Percentiles rank a stretch among this genome's conserved stretches.
Evolutionary conservation across 1,284 basidiomycete genomes (phyloP).

Genomic region (Pseudomicrostroma phylloplanum): DNA sequence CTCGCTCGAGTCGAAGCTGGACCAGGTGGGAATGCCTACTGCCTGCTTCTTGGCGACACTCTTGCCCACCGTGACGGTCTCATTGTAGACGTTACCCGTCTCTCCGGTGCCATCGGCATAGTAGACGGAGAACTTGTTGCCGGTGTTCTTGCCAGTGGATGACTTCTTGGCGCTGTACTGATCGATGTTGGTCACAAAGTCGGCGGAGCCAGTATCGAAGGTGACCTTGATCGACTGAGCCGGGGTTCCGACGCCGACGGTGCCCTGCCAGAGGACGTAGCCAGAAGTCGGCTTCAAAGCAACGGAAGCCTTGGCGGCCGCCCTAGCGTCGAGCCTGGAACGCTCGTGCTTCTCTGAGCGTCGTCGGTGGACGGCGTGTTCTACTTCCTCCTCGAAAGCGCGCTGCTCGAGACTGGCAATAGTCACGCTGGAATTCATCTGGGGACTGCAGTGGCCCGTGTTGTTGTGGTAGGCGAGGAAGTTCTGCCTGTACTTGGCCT

Average conservation of each 20-base stretch:
- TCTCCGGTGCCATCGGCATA: constrained; percentile 61
- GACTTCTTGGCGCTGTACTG: constrained; percentile 32
- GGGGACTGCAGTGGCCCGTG: background rate
- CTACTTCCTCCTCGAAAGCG: background rate
- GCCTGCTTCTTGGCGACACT: constrained; percentile 46
- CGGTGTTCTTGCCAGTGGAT: constrained; percentile 24
- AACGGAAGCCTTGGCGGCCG: constrained; percentile 24
- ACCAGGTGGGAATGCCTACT: constrained; percentile 45
- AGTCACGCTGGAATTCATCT: background rate
- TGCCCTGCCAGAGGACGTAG: constrained; percentile 39
- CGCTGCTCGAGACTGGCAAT: background rate
- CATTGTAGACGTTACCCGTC: constrained; percentile 57
- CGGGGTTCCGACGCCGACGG: constrained; percentile 35
- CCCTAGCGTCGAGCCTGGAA: too few species aligned
- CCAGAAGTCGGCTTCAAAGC: constrained; percentile 25
- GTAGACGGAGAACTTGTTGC: constrained; percentile 54
- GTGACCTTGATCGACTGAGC: constrained; percentile 34
- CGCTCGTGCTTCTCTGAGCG: background rate
- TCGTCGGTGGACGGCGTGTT: background rate
- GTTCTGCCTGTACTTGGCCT: background rate
- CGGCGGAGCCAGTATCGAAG: constrained; percentile 47
- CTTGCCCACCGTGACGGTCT: constrained; percentile 54
- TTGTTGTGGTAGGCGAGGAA: background rate
- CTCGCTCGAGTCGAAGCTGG: constrained; percentile 1
- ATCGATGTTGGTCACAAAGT: constrained; percentile 38